Evolutionary conservation across 2,329 filamentous ascomycete species (phyloP).

Genomic region (Paecilomyces dactylethromorphus): DNA sequence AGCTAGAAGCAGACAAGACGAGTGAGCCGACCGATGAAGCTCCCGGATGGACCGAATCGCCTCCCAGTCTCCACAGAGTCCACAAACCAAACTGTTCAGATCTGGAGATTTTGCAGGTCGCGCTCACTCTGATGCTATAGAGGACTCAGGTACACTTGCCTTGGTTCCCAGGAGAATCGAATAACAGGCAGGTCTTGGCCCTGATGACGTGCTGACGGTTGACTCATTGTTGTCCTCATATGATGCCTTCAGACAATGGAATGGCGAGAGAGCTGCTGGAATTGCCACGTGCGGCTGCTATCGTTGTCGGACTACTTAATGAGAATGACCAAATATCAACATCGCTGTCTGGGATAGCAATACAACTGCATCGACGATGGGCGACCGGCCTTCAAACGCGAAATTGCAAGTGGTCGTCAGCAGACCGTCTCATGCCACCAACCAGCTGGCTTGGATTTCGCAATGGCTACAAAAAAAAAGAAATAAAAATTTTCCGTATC

Average conservation of each 20-base stretch:
- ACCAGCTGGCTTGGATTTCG: background rate
- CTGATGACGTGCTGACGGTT: background rate
- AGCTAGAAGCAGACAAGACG: background rate
- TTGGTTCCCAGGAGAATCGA: slow-evolving; percentile 9
- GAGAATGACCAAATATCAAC: background rate
- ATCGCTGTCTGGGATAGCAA: background rate
- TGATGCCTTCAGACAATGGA: slow-evolving; percentile 8
- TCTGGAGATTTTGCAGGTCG: background rate
- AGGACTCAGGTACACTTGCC: slow-evolving; percentile 4
- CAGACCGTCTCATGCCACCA: background rate
- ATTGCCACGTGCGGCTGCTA: background rate
- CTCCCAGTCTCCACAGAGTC: background rate
- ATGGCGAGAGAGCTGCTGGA: slow-evolving; percentile 6
- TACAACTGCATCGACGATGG: background rate
- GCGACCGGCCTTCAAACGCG: background rate
- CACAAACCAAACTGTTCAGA: background rate
- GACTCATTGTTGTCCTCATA: slow-evolving; percentile 5
- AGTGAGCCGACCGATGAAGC: background rate
- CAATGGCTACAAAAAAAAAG: background rate
- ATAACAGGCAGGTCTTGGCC: slow-evolving; percentile 4
- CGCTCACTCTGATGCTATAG: background rate
- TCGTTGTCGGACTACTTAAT: background rate
- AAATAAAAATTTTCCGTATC: background rate
- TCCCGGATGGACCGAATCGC: background rate
- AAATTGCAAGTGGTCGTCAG: background rate